Evolutionary conservation across 2,329 filamentous ascomycete genomes (phyloP), one percentile per base, ranked within the genome.

Genomic region (Ophiocordyceps camponoti-rufipedis): DNA sequence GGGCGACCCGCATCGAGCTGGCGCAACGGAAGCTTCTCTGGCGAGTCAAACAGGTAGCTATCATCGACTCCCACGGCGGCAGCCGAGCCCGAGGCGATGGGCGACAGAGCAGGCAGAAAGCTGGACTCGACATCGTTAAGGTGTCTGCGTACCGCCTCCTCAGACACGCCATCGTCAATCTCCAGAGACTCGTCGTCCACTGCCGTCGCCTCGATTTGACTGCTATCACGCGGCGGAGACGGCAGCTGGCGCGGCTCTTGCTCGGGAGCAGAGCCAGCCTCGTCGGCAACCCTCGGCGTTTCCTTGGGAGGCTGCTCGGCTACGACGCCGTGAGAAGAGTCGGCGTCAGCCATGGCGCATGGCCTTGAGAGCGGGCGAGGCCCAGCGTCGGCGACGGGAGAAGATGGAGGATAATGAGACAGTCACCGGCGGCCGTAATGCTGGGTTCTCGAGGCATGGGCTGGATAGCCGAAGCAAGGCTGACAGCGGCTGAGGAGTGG

Each of bases 71-170:
- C 72, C 23, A 54, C 54, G 18, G 50, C 48, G 35, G 62, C 63
- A 32, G 64, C 60, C 10, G 65, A 59, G 44, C 67, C 62, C 29
- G 63, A 63, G 33, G 66, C 67, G 42, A 78, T 67, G 12, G 76
- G 75, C 8, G 76, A 80, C 6, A 73, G 56, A 6, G 70, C 67
- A 2, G 73, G 71, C 46, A 78, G 56, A 54, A 81, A 81, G 60
- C 77, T 81, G 32, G 77, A 80, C 55, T 82, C 78, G 49, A 80
- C 69, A 53, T 81, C 77, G 52, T 72, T 68, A 18, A 81, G 58
- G 54, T 80, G 75, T 46, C 70, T 68, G 49, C 69, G 65, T 18
- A 78, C 66, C 41, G 67, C 67, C 42, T 69, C 66, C 51, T 76
- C 72, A 41, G 68, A 69, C 40, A 74, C 56, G 4, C 71, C 72